Evolutionary conservation across 129 eudicot genomes (phyloP), one percentile per base, ranked within the genome.

Genomic region (Pseudognaphalium luteoalbum): DNA sequence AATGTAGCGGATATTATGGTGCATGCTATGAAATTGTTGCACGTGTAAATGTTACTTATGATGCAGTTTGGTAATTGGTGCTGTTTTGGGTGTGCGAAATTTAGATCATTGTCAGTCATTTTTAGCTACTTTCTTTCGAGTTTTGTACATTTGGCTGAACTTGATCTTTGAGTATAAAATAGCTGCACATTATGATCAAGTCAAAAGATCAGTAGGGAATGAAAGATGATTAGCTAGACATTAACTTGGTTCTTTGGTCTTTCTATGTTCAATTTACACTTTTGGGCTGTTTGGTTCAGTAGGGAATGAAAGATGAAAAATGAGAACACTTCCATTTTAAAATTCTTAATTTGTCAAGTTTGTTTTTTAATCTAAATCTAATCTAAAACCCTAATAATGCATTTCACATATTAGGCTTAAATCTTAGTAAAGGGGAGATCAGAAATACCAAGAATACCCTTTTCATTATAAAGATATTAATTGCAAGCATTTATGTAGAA

Each of bases 1-100:
- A 47, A 47, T 56, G 39, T n/a, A 56, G 76, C 33, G 12, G 66
- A 72, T 52, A 14, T 72, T 56, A 72, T 72, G 32, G 33, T 69
- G 21, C 60, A 47, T 16, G 61, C 22, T 70, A 47, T 34, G 66
- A 58, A 57, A 41, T 34, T 72, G 32, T 34, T 11, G 9, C 34
- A 19, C 57, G 35, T 20, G 59, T 47, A 47, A 72, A 32, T 30
- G 29, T 32, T 71, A 54, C 65, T 54, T 7, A 52, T 70, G 66
- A 33, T 72, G 37, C 54, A 47, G 5, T 47, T 14, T 47, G n/a
- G 54, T 73, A 32, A 50, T 58, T 72, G 34, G 7, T 70, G 75
- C 10, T 70, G 29, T 34, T 50, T 70, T 29, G 29, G 15, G 42
- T 50, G 75, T 50, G 50, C 21, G 9, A 25, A 22, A 16, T 39